A percentile compares a stretch with the other conserved stretches of the same genome.
phyloP scores from a whole-genome alignment of 257 asterid genomes.

The Voacanga thouarsii region DNA sequence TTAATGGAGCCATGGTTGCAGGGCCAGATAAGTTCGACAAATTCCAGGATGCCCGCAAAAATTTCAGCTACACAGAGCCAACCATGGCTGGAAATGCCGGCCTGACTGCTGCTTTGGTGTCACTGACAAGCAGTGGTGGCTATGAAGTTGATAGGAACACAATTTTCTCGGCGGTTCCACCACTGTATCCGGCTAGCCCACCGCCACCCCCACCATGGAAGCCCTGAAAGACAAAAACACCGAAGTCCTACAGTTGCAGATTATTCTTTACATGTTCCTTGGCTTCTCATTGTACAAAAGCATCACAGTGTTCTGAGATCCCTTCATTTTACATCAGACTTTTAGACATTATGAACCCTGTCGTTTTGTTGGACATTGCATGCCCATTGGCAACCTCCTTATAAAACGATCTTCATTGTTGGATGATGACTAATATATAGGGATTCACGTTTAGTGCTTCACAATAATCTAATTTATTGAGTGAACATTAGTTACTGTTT shows the following conservation, averaged over 20 bases:
- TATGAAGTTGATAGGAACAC: slow-evolving; percentile 57
- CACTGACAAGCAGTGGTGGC: slow-evolving; percentile 58
- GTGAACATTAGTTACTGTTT: too few species aligned
- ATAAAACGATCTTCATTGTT: background rate
- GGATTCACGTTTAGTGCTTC: too few species aligned
- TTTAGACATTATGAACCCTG: too few species aligned
- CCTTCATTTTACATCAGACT: background rate
- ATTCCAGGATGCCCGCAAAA: slow-evolving; percentile 53
- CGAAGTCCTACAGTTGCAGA: background rate
- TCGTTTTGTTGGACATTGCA: too few species aligned
- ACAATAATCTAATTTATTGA: too few species aligned
- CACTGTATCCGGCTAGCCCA: slow-evolving; percentile 51
- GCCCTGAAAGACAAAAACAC: slow-evolving; percentile 38
- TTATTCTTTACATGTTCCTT: background rate
- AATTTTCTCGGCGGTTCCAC: slow-evolving; percentile 74
- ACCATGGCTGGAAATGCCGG: slow-evolving; percentile 92
- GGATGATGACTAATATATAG: too few species aligned
- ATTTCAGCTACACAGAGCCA: slow-evolving; percentile 80
- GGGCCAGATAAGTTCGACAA: slow-evolving; percentile 82
- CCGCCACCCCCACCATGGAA: slow-evolving; percentile 94
- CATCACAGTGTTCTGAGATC: background rate
- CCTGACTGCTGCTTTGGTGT: slow-evolving; percentile 75
- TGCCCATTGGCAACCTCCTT: background rate
- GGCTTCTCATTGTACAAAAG: slow-evolving; percentile 10
- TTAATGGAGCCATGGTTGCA: slow-evolving; percentile 81